phyloP scores from a whole-genome alignment of 257 asterid species.

The Penstemon newberryi region DNA sequence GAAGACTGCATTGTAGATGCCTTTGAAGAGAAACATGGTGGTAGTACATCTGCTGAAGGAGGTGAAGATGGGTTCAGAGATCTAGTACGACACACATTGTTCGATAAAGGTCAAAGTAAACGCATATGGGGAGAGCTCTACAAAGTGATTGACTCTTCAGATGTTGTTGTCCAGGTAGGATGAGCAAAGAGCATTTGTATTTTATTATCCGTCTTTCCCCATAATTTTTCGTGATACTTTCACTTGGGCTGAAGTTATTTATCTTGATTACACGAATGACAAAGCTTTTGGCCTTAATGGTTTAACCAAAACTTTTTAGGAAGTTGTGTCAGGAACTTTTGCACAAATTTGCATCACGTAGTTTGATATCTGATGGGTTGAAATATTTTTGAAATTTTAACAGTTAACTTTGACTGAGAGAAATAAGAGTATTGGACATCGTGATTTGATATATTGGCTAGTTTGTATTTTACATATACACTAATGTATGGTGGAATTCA shows the following conservation, averaged over 20 bases:
- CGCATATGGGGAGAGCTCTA: slow-evolving; percentile 99
- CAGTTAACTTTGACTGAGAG: not conserved
- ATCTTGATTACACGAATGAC: not conserved
- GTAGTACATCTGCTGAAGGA: slow-evolving; percentile 57
- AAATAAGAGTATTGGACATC: not conserved
- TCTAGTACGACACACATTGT: slow-evolving; percentile 86
- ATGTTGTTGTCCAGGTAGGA: slow-evolving; percentile 87
- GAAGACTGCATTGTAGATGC: slow-evolving; percentile 46
- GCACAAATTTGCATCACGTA: not conserved
- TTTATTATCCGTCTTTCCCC: not conserved
- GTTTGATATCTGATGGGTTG: not conserved
- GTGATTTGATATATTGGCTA: not conserved
- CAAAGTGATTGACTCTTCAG: slow-evolving; percentile 97
- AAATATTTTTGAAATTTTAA: not conserved
- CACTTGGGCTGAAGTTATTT: not conserved
- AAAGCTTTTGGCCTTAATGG: slow-evolving; percentile 1
- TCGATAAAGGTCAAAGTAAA: slow-evolving; percentile 98
- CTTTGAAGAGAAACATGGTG: slow-evolving; percentile 75
- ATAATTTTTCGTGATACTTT: not conserved
- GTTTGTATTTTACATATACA: not conserved
- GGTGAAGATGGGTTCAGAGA: slow-evolving; percentile 85
- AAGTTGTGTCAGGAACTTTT: not conserved
- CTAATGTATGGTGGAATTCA: not conserved
- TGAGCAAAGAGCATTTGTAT: not conserved
- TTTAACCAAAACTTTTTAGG: slow-evolving; percentile 1